phyloP scores from a whole-genome alignment of 169 alveolate genomes.

The Cryptosporidium andersoni region DNA sequence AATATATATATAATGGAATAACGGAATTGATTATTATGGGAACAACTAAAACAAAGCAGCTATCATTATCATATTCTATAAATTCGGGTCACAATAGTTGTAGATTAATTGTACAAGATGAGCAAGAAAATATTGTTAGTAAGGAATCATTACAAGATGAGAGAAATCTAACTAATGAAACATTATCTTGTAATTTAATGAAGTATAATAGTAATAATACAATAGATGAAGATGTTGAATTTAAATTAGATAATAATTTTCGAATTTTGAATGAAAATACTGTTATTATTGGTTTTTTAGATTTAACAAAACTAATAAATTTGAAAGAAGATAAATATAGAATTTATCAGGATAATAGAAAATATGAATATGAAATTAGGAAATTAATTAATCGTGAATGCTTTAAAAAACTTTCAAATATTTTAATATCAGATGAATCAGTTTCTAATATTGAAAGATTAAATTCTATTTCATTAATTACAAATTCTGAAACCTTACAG shows the following conservation, averaged over 20 bases:
- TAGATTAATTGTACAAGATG: no score
- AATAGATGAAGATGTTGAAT: no score
- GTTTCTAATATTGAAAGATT: neutral
- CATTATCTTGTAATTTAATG: no score
- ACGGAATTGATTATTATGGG: conserved; percentile 23
- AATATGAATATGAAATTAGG: neutral
- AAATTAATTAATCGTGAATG: conserved; percentile 16
- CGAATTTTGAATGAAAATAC: neutral
- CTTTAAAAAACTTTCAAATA: conserved; percentile 28
- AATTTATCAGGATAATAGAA: neutral
- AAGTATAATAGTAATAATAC: no score
- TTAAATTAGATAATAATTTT: no score
- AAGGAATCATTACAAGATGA: no score
- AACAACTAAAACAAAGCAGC: no score
- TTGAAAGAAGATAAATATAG: neutral
- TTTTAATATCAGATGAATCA: conserved; percentile 18
- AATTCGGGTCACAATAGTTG: no score
- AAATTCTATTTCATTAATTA: conserved; percentile 21
- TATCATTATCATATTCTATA: no score
- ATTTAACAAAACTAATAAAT: conserved; percentile 4
- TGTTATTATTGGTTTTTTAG: conserved; percentile 35
- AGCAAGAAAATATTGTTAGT: no score
- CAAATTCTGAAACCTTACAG: neutral
- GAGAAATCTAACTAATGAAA: no score
- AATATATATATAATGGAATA: conserved; percentile 15